phyloP scores from a whole-genome alignment of 2,329 filamentous ascomycete genomes.

The Ophiosphaerella narmari region DNA sequence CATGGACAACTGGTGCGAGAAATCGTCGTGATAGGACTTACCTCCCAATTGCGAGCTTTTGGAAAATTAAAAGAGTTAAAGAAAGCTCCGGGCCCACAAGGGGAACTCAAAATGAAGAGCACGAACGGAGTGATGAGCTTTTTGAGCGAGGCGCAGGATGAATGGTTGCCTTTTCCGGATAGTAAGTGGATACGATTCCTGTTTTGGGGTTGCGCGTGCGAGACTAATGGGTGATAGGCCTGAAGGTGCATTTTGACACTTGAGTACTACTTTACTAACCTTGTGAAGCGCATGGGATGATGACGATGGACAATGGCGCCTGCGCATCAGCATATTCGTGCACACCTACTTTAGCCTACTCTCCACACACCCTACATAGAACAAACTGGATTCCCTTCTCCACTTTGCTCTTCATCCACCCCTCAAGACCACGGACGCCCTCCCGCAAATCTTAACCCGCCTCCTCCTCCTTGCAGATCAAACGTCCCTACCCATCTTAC shows the following conservation, averaged over 20 bases:
- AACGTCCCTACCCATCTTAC: too few relatives aligned
- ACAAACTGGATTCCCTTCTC: too few relatives aligned
- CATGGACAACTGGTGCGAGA: constrained; percentile 10
- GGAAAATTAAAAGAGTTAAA: constrained; percentile 9
- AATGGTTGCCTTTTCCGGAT: constrained; percentile 9
- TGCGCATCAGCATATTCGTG: too few relatives aligned
- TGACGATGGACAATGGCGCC: too few relatives aligned
- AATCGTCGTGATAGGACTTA: constrained; percentile 6
- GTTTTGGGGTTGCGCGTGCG: too few relatives aligned
- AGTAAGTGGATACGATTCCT: constrained; percentile 2
- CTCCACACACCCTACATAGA: too few relatives aligned
- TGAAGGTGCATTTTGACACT: constrained; percentile 6
- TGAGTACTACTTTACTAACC: neutral
- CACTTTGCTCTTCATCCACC: too few relatives aligned
- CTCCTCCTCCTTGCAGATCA: too few relatives aligned
- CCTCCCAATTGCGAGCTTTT: constrained; percentile 16
- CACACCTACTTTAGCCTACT: too few relatives aligned
- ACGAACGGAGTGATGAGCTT: constrained; percentile 9
- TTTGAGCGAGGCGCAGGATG: constrained; percentile 13
- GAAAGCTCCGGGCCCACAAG: constrained; percentile 2
- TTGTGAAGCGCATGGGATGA: neutral
- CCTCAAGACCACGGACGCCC: too few relatives aligned
- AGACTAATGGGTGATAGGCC: neutral
- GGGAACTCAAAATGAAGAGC: constrained; percentile 2
- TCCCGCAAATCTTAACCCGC: too few relatives aligned